Evolutionary conservation across 192 early-diverging fungal species (phyloP), one percentile per base, ranked within the genome.

Genomic region (Chytriomyces sp.): DNA sequence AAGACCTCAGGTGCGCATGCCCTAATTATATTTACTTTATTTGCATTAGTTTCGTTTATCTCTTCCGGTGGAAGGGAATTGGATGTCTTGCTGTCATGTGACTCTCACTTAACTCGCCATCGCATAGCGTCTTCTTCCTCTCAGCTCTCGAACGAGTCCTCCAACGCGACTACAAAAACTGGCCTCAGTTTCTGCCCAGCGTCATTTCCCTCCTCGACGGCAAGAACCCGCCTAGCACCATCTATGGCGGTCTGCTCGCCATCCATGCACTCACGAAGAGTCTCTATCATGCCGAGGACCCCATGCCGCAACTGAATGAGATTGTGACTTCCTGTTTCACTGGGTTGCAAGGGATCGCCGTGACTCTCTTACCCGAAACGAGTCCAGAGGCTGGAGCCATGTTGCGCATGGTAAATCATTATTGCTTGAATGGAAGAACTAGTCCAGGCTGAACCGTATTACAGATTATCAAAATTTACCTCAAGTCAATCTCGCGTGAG

Each of bases 271-370:
- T 93, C 2, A 87, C 93, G 44, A 92, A 89, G 77, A 78, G 87
- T 36, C 94, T 89, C 74, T 92, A 86, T 86, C 89, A 82, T 74
- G 87, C 81, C n/a, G 37, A 61, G 34, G 32, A 33, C 53, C 73
- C 59, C 39, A 49, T 59, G 28, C 31, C 26, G 39, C 64, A 49
- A 59, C 36, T 19, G 36, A 80, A 86, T 55, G 86, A 87, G 65
- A 84, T 96, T 49, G 85, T 96, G 68, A 76, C 88, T 58, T 79
- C 85, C 38, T 84, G 92, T 54, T 93, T 96, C 80, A 90, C 92
- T 10, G 82, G 80, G 26, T 82, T 95, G 68, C 91, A 92, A 64
- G 77, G 85, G 66, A 92, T 98, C 69, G 93, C 89, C 8, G 78
- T 88, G 26, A 78, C 84, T 49, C 78, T 94, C 5, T 64, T 90